Evolutionary conservation across 441 rosid genomes (phyloP), one percentile per base, ranked within the genome.

Genomic region (Breynia disticha): DNA sequence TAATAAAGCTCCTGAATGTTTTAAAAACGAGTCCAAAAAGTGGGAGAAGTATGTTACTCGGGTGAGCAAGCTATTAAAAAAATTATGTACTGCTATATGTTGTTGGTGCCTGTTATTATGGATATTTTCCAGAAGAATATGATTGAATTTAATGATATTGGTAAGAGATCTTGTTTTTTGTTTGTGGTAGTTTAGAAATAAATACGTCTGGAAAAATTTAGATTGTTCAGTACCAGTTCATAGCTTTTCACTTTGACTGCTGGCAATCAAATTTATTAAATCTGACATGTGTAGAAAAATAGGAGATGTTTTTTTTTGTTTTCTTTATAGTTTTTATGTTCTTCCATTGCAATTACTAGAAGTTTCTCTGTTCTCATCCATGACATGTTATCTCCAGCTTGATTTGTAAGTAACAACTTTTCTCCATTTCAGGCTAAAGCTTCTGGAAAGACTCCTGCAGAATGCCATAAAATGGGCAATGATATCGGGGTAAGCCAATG

Each of bases 21-120:
- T 78, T 54, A 91, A 79, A 76, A 94, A 91, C 59, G 72, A 60
- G 69, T 86, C 98, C 42, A 86, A 82, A 79, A 84, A 82, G 72
- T 91, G 98, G 98, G 97, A 73, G 67, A 91, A 82, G 71, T 88
- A 75, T 71, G 95, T 91, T 68, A 72, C 87, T 54, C 84, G 81
- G 96, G 98, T 91, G 66, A 63, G 76, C 56, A 43, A 55, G 57
- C 55, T 35, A 38, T 61, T 6, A 52, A 28, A 44, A 37, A 8
- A 3, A 14, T 22, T 3, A 28, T 28, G 7, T 9, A 28, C 8
- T 21, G 11, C 32, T 48, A 7, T 37, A 20, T 16, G 43, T n/a
- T 15, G 11, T 35, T 41, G 45, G 2, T 55, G 37, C 24, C 9
- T 19, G 16, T 42, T 21, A 7, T 16, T 41, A 28, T 42, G 32